Conservation (phyloP, 768 basidiomycete genomes). For the Lactarius deliciosus region DNA sequence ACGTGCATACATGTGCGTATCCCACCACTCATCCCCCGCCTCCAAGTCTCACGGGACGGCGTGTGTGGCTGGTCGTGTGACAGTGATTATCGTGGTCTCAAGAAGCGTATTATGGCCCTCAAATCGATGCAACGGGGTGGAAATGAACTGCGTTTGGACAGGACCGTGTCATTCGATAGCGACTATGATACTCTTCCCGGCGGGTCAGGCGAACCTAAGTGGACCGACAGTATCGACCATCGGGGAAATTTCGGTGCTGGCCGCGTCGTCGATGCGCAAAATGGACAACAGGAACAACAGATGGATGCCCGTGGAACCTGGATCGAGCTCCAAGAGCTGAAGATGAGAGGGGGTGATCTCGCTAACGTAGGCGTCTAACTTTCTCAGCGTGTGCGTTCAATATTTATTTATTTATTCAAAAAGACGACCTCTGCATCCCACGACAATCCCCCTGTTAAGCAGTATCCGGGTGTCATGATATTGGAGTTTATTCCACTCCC, state of each 20-base stretch:
- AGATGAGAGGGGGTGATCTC: not conserved
- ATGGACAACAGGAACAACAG: not conserved
- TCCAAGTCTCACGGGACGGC: not conserved
- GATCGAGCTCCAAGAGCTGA: not conserved
- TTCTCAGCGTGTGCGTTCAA: not conserved
- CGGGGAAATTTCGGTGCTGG: not conserved
- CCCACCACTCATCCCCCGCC: not conserved
- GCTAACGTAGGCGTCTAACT: not conserved
- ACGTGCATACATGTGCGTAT: constrained; percentile 29
- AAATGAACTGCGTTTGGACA: not conserved
- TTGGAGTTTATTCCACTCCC: not conserved
- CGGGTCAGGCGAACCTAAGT: not conserved
- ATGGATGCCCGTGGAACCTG: not conserved
- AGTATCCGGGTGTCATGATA: not conserved
- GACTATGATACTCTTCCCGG: not conserved
- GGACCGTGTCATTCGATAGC: constrained; percentile 6
- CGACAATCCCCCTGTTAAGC: not conserved
- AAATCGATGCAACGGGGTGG: constrained; percentile 9
- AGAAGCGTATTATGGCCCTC: constrained; percentile 25
- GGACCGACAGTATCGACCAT: not conserved
- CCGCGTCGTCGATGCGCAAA: not conserved
- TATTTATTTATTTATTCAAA: not conserved
- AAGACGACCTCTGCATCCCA: not conserved
- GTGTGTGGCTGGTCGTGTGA: constrained; percentile 12
- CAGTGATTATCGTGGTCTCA: constrained; percentile 29